These are phyloP conservation scores for Neofusicoccum sp. DNA, from an alignment of 2,329 filamentous ascomycete genomes.

Conservation along the genomic window DNA sequence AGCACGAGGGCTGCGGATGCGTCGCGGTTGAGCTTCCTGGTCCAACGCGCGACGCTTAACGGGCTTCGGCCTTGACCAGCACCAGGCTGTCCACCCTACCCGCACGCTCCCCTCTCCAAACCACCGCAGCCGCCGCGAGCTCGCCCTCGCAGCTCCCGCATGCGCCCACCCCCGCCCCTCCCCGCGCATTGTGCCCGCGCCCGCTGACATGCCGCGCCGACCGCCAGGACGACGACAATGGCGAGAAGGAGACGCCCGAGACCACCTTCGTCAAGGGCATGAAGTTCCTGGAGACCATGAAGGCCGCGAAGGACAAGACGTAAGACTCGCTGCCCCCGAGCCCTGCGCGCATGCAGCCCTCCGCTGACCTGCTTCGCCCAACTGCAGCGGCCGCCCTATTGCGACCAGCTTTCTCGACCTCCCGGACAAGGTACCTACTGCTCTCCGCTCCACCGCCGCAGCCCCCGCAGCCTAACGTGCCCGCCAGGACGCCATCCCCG, in stretches of 20 bases:
- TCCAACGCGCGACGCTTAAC: constrained; percentile 22
- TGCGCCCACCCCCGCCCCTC: constrained; percentile 1
- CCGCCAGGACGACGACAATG: constrained; percentile 32
- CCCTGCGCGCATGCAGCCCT: constrained; percentile 15
- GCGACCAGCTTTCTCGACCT: constrained; percentile 75
- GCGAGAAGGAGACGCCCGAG: constrained; percentile 60
- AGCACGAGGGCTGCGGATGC: constrained; percentile 24
- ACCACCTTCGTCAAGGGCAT: constrained; percentile 72
- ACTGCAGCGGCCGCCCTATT: constrained; percentile 65
- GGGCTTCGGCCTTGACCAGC: constrained; percentile 23
- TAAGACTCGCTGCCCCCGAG: constrained; percentile 48
- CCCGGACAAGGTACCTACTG: constrained; percentile 55
- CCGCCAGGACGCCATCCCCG: constrained; percentile 60
- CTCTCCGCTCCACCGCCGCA: constrained; percentile 19
- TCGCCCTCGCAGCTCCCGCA: not conserved
- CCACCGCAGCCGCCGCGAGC: constrained; percentile 27
- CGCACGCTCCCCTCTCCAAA: constrained; percentile 32
- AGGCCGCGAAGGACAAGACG: constrained; percentile 79
- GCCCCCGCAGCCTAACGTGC: constrained; percentile 23
- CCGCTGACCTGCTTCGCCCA: constrained; percentile 3
- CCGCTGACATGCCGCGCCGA: constrained; percentile 17
- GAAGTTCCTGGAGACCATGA: constrained; percentile 74
- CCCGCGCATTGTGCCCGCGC: not conserved
- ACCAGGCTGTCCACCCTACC: constrained; percentile 28
- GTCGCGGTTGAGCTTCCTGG: constrained; percentile 21